Evolutionary conservation across 805 yeast species (phyloP).

Genomic region (Candida nanaspora): DNA sequence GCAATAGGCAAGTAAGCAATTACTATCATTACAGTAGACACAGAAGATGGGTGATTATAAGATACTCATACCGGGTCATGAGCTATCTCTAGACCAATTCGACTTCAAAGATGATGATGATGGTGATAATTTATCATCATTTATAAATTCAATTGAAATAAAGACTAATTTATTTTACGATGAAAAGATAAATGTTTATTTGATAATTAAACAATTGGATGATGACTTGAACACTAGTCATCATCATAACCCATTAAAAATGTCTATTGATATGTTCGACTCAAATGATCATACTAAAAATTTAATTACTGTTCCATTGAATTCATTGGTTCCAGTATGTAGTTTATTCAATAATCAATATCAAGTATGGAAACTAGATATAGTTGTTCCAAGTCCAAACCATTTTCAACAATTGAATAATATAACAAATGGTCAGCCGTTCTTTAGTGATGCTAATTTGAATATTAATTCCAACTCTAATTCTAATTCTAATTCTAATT

Average conservation of each 20-base stretch:
- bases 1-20: no score
- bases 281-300: not conserved
- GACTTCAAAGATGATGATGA: no score
- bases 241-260: not conserved
- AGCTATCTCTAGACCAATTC: no score
- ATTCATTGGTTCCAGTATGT: not conserved
- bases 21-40: no score
- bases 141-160: no score
- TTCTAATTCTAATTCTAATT: not conserved
- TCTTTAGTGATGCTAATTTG: no score
- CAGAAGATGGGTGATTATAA: no score
- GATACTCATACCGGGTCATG: no score
- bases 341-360: not conserved
- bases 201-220: not conserved
- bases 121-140: no score
- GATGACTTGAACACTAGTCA: not conserved
- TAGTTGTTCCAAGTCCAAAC: not conserved
- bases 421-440: not conserved
- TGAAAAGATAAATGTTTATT: not conserved
- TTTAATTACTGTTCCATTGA: not conserved
- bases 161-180: not conserved
- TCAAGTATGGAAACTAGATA: not conserved
- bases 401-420: not conserved
- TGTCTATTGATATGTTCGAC: not conserved
- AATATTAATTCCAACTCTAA: not conserved